phyloP scores from a whole-genome alignment of 441 rosid species.

The Erysimum pusillum region DNA sequence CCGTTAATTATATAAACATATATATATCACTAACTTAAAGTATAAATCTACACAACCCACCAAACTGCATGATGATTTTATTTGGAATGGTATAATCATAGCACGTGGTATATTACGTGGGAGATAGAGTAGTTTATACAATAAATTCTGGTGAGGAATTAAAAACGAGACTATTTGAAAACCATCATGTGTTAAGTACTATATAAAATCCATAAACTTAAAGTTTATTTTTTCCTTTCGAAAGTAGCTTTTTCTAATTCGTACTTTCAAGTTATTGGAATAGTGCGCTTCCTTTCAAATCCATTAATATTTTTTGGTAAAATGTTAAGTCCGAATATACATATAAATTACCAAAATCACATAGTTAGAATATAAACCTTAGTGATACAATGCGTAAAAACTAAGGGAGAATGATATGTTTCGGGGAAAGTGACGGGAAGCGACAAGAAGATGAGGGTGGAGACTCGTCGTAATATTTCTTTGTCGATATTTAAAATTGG shows the following conservation, averaged over 20 bases:
- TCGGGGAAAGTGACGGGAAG: slow-evolving; percentile 18
- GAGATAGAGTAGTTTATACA: not conserved
- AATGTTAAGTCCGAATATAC: not conserved
- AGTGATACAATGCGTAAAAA: slow-evolving; percentile 5
- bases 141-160: not conserved
- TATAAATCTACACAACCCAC: slow-evolving; percentile 1
- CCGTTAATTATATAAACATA: not conserved
- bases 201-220: not conserved
- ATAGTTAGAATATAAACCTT: not conserved
- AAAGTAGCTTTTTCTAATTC: slow-evolving; percentile 33
- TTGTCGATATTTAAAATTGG: not conserved
- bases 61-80: not conserved
- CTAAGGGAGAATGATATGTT: not conserved
- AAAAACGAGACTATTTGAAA: not conserved
- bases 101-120: not conserved
- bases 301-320: not conserved
- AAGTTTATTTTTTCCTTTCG: not conserved
- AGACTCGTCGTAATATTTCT: not conserved
- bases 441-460: slow-evolving; percentile 29
- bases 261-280: not conserved
- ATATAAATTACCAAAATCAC: not conserved
- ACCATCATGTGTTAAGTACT: not conserved
- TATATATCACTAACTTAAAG: not conserved
- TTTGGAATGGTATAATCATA: not conserved
- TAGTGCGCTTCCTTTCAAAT: not conserved